Evolutionary conservation across 805 yeast genomes (phyloP).

Genomic region (Dipodascopsis tothii): DNA sequence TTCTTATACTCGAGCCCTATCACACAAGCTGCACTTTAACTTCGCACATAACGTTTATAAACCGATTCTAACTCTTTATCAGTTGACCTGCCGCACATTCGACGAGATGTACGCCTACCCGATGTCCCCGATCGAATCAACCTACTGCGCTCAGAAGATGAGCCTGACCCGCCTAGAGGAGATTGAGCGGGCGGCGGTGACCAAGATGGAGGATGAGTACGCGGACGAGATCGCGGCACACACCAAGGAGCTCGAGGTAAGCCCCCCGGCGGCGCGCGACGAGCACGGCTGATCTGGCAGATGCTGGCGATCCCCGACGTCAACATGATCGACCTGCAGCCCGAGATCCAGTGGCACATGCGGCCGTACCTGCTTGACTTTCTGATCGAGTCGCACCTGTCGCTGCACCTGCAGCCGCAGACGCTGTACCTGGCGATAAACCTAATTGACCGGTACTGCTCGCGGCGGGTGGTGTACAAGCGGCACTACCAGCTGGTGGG

Average conservation of each 20-base stretch:
- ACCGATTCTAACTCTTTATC: too few species aligned
- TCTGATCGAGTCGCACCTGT: constrained; percentile 57
- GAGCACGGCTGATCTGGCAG: background rate
- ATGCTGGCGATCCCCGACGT: constrained; percentile 41
- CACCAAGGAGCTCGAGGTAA: constrained; percentile 30
- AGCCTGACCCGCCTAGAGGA: constrained; percentile 16
- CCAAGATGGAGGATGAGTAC: constrained; percentile 32
- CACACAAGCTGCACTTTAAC: too few species aligned
- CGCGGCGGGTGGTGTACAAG: constrained; percentile 72
- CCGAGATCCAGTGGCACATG: constrained; percentile 68
- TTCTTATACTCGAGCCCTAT: too few species aligned
- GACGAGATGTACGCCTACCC: constrained; percentile 8
- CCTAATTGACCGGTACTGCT: constrained; percentile 84
- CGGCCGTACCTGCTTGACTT: constrained; percentile 74
- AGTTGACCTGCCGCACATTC: too few species aligned
- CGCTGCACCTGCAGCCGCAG: constrained; percentile 54
- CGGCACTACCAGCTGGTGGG: constrained; percentile 88
- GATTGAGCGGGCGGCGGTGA: constrained; percentile 20
- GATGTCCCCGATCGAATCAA: constrained; percentile 19
- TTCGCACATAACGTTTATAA: too few species aligned
- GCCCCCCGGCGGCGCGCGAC: background rate
- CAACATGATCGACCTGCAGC: constrained; percentile 73
- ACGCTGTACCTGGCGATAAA: constrained; percentile 63
- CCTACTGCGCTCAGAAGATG: constrained; percentile 12
- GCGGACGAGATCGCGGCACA: constrained; percentile 33